Percentiles rank a stretch among this genome's conserved stretches.
phyloP scores from a whole-genome alignment of 805 yeast species.

The Grigorovia yakushimaensis region DNA sequence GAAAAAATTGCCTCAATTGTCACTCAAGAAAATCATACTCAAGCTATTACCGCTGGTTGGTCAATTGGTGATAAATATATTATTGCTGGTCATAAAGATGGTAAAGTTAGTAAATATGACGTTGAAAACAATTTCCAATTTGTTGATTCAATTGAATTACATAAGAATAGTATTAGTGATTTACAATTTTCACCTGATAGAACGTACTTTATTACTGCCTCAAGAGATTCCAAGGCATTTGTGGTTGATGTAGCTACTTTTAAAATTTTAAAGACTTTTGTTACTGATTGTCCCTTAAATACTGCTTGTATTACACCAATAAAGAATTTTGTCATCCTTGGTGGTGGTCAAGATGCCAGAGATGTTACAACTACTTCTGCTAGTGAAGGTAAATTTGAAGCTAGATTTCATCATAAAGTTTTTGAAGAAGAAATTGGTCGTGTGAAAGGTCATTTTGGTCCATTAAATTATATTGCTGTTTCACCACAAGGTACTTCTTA shows the following conservation, averaged over 20 bases:
- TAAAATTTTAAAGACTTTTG: slow-evolving; percentile 59
- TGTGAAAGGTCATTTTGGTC: slow-evolving; percentile 98
- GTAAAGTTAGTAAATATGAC: slow-evolving; percentile 72
- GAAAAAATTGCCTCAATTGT: slow-evolving; percentile 53
- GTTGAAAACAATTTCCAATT: slow-evolving; percentile 42
- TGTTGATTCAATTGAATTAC: slow-evolving; percentile 49
- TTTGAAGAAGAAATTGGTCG: slow-evolving; percentile 95
- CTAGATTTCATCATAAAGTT: slow-evolving; percentile 89
- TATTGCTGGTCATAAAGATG: slow-evolving; percentile 83
- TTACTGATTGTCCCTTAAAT: slow-evolving; percentile 89
- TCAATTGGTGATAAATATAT: slow-evolving; percentile 63
- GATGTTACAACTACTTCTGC: slow-evolving; percentile 96
- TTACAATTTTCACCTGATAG: slow-evolving; percentile 80
- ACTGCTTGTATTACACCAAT: slow-evolving; percentile 90
- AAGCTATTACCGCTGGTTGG: slow-evolving; percentile 82
- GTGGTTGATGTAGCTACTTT: slow-evolving; percentile 72
- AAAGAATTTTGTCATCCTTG: slow-evolving; percentile 84
- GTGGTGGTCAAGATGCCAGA: slow-evolving; percentile 99
- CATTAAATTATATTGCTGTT: slow-evolving; percentile 84
- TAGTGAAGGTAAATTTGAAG: slow-evolving; percentile 92
- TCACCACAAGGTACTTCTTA: slow-evolving; percentile 91
- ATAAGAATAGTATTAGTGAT: slow-evolving; percentile 75
- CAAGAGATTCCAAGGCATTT: slow-evolving; percentile 81
- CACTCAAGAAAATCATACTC: slow-evolving; percentile 50
- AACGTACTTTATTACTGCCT: slow-evolving; percentile 84